Conservation (phyloP, 139 green algal species). For the Nannochloris sp. region DNA sequence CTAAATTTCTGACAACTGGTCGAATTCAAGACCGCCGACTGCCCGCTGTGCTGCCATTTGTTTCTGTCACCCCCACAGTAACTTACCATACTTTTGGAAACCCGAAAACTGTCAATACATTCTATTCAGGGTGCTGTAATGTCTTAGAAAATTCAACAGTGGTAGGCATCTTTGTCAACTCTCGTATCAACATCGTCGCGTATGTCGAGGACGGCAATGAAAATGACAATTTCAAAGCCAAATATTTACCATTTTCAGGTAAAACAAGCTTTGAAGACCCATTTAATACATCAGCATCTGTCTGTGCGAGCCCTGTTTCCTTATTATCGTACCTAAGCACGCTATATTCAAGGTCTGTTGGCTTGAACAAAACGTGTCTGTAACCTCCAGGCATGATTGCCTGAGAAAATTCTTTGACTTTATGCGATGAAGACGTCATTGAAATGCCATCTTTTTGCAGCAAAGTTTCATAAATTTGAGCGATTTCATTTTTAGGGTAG, state of each 20-base stretch:
- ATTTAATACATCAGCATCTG: slow-evolving; percentile 36
- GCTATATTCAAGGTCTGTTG: slow-evolving; percentile 28
- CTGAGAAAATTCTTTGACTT: slow-evolving; percentile 43
- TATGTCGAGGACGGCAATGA: slow-evolving; percentile 74
- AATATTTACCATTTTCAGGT: background rate
- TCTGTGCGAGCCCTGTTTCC: slow-evolving; percentile 49
- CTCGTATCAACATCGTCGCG: slow-evolving; percentile 89
- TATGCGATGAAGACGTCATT: slow-evolving; percentile 22
- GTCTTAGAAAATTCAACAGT: background rate
- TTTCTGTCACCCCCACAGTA: too few relatives aligned
- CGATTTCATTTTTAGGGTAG: slow-evolving; percentile 38
- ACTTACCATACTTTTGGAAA: background rate
- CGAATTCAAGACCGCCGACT: too few relatives aligned
- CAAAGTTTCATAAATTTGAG: slow-evolving; percentile 40
- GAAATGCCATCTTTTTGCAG: slow-evolving; percentile 29
- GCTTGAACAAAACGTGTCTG: slow-evolving; percentile 52
- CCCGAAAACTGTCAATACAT: background rate
- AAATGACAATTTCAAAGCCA: slow-evolving; percentile 69
- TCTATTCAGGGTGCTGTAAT: background rate
- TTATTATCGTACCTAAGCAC: slow-evolving; percentile 46
- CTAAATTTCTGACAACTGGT: too few relatives aligned
- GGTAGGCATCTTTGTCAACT: slow-evolving; percentile 64
- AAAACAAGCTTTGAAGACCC: background rate
- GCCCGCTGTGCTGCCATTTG: too few relatives aligned
- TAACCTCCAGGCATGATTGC: slow-evolving; percentile 57